A percentile compares a stretch with the other conserved stretches of the same genome.
phyloP scores from a whole-genome alignment of 768 basidiomycete species.

The Termitomyces sp. region DNA sequence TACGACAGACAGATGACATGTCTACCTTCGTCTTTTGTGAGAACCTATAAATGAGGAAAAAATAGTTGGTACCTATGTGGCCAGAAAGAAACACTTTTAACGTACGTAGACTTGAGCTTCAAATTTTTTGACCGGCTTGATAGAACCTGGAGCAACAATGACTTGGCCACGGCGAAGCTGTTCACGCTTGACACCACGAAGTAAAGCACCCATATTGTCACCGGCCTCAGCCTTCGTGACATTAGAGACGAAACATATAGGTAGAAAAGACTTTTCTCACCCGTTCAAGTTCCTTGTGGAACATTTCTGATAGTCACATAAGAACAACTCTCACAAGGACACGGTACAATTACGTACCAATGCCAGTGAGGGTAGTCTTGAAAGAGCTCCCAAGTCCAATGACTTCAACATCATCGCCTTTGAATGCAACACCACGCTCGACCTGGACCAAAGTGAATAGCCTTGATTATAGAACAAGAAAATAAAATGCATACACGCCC shows the following conservation, averaged over 20 bases:
- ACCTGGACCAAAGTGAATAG: constrained; percentile 39
- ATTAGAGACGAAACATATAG: not conserved
- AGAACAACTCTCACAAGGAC: not conserved
- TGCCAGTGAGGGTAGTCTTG: constrained; percentile 95
- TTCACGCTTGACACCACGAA: constrained; percentile 96
- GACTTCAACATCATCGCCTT: constrained; percentile 92
- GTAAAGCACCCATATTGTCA: constrained; percentile 97
- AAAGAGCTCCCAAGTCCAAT: constrained; percentile 75
- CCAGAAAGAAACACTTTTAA: constrained; percentile 5
- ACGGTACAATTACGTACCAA: constrained; percentile 45
- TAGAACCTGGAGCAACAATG: constrained; percentile 80
- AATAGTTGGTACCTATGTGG: not conserved
- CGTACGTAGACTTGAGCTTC: constrained; percentile 85
- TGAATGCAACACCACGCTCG: constrained; percentile 87
- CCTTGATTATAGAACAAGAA: not conserved
- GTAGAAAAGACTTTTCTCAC: constrained; percentile 32
- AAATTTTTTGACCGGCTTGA: constrained; percentile 95
- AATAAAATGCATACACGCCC: constrained; percentile 58
- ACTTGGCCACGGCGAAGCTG: constrained; percentile 93
- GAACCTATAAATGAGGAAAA: constrained; percentile 37
- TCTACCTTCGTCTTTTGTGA: constrained; percentile 79
- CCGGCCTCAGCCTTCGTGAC: constrained; percentile 81
- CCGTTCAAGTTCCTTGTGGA: constrained; percentile 98
- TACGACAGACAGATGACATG: constrained; percentile 8
- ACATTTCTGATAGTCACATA: constrained; percentile 73